Evolutionary conservation across 805 yeast species (phyloP), one percentile per base, ranked within the genome.

Genomic region (Myxozyma udenii): DNA sequence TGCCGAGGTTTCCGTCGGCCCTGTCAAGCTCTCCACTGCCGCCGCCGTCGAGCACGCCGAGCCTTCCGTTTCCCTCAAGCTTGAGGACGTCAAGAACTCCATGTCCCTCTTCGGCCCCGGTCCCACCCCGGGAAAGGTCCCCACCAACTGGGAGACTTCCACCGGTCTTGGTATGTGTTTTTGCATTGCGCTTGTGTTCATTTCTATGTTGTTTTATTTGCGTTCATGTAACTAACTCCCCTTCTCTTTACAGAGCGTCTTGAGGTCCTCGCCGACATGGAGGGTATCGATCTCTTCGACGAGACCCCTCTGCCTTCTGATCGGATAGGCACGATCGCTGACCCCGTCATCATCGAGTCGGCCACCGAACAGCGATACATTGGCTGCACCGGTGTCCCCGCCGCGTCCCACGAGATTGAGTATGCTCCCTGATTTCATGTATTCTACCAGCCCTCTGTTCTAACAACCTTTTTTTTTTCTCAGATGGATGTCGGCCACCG

Each of bases 351-450:
- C 56, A 82, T 93, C 53, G 95, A 95, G 69, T 83, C 95, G 50
- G 90, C 87, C 72, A 90, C 42, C 21, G 42, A 46, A 41, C 51
- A 48, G 28, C 47, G 41, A 38, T 91, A 87, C 70, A 90, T 93
- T 66, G 98, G 98, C 60, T 93, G 98, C 78, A 85, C 95, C 61
- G 98, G 98, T 68, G 80, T 87, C 62, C 96, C 95, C 67, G 95
- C 89, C 53, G 95, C 87, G 60, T 84, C 93, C 62, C 98, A 90
- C 74, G 83, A 80, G 65, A 80, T 87, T 62, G 81, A 83, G 84
- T 91, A 97, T 96, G 80, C 90, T 76, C 83, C 18, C 16, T 39
- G 26, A 5, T 9, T 3, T 6, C 4, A 16, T 5, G 18, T 21
- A 30, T 16, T 12, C 36, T 26, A 11, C 24, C 28, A 7, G 11